Percentiles rank a stretch among this genome's conserved stretches.
These are phyloP conservation scores for Chionographis japonica DNA, from an alignment of 106 monocot genomes.

Conservation along the genomic window DNA sequence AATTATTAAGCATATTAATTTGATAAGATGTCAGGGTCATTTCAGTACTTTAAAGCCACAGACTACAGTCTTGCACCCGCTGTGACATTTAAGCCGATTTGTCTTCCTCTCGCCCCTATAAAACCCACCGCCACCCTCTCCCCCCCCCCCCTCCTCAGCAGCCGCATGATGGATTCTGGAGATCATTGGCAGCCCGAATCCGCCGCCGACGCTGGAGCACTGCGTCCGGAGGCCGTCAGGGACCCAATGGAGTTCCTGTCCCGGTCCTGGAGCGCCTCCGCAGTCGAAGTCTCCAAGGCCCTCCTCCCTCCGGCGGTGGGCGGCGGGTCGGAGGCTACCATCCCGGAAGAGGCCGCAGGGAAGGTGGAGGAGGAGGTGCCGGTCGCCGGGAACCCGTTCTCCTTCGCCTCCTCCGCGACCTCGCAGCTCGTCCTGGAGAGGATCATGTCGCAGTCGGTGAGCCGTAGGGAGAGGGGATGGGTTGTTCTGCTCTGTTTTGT, in stretches of 20 bases:
- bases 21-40: too few species aligned
- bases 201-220: too few species aligned
- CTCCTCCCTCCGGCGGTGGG: background rate
- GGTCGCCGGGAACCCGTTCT: conserved; percentile 39
- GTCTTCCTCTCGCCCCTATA: too few species aligned
- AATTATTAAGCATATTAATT: too few species aligned
- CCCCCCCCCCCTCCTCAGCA: too few species aligned
- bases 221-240: conserved; percentile 15
- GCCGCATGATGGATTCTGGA: too few species aligned
- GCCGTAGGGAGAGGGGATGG: background rate
- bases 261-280: conserved; percentile 55
- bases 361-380: conserved; percentile 4
- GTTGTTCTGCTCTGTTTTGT: background rate
- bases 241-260: conserved; percentile 72
- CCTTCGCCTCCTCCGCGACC: conserved; percentile 61
- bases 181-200: too few species aligned
- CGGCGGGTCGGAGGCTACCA: conserved; percentile 11
- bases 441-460: conserved; percentile 79
- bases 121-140: too few species aligned
- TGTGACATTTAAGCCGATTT: too few species aligned
- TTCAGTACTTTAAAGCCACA: too few species aligned
- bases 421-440: conserved; percentile 70
- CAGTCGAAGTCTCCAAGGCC: conserved; percentile 35
- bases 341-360: conserved; percentile 13
- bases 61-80: too few species aligned